phyloP scores from a whole-genome alignment of 306 rosid species.

The Malus domestica region ASM211411v1 NC_041804.1:26013501-26014000 shows the following conservation, averaged over 20 bases:
- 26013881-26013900: neutral
- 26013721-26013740: conserved; percentile 88
- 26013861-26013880: conserved; percentile 8
- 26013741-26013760: conserved; percentile 76
- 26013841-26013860: conserved; percentile 8
- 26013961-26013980: conserved; percentile 5
- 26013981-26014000: neutral
- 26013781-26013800: conserved; percentile 30
- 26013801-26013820: conserved; percentile 63
- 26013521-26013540: too few species aligned
- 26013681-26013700: conserved; percentile 64
- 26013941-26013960: neutral
- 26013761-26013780: conserved; percentile 28
- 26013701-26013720: conserved; percentile 56
- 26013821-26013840: conserved; percentile 5
- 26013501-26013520: too few species aligned
- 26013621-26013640: neutral
- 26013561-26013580: too few species aligned
- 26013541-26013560: too few species aligned
- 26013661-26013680: conserved; percentile 15
- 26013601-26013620: too few species aligned
- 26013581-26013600: too few species aligned
- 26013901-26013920: conserved; percentile 9
- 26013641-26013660: neutral
- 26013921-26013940: neutral